These are phyloP conservation scores for Silybum marianum DNA, from an alignment of 129 eudicot species.

Conservation along the genomic window DNA sequence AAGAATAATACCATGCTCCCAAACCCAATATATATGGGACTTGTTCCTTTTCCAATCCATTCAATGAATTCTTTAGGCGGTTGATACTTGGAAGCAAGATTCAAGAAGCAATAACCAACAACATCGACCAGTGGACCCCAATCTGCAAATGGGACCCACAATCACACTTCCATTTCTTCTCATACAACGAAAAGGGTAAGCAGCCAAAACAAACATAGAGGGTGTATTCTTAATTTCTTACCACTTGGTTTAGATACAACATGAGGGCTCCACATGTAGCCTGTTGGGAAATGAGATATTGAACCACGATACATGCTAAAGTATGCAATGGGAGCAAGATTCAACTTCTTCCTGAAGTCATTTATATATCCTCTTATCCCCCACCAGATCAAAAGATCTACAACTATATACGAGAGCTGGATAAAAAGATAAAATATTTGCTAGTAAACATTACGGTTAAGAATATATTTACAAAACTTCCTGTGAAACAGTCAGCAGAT, in stretches of 20 bases:
- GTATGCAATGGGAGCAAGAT: constrained; percentile 91
- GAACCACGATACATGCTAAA: constrained; percentile 88
- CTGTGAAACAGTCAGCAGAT: not conserved
- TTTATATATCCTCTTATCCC: constrained; percentile 86
- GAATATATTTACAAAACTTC: not conserved
- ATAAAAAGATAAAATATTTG: constrained; percentile 6
- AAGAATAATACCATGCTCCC: constrained; percentile 85
- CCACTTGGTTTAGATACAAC: constrained; percentile 90
- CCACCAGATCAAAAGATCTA: constrained; percentile 97
- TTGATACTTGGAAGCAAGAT: constrained; percentile 72
- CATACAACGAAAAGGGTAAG: not conserved
- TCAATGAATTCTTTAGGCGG: constrained; percentile 60
- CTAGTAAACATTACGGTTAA: not conserved
- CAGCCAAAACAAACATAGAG: not conserved
- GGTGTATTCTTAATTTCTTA: constrained; percentile 19
- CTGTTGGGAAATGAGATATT: constrained; percentile 81
- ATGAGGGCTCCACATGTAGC: constrained; percentile 98
- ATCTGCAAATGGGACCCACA: constrained; percentile 42
- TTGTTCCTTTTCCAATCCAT: constrained; percentile 81
- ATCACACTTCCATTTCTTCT: not conserved
- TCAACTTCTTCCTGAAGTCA: constrained; percentile 76
- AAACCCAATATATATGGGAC: constrained; percentile 90
- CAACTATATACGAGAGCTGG: constrained; percentile 90
- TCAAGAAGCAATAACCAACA: constrained; percentile 92
- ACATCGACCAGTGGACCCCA: constrained; percentile 96